These are phyloP conservation scores for Solanum ossicruentum DNA, from an alignment of 257 asterid species.

Conservation along the genomic window DNA sequence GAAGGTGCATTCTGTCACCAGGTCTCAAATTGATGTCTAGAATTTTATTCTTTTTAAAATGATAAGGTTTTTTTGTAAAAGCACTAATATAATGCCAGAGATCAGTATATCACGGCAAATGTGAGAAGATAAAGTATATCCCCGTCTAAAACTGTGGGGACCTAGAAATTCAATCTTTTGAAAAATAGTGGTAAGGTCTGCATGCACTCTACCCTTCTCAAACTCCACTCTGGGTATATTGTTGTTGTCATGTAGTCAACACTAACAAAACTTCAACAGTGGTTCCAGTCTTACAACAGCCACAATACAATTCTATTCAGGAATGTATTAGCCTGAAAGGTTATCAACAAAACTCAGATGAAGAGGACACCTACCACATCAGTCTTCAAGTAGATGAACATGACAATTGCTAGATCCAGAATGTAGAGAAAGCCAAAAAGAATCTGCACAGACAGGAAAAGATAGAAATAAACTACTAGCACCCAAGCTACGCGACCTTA, in stretches of 20 bases:
- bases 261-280: neutral
- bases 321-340: neutral
- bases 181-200: neutral
- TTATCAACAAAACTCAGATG: neutral
- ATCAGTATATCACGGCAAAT: neutral
- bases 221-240: neutral
- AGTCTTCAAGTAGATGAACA: constrained; percentile 69
- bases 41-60: neutral
- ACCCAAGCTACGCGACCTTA: neutral
- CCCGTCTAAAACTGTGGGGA: neutral
- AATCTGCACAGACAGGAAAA: constrained; percentile 44
- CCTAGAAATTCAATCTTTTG: neutral
- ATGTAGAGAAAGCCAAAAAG: constrained; percentile 71
- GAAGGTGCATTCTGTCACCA: neutral
- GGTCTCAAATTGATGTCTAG: neutral
- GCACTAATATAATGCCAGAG: neutral
- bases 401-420: constrained; percentile 67
- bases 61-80: neutral
- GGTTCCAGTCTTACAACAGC: neutral
- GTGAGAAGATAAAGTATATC: neutral
- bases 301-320: neutral
- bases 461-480: neutral
- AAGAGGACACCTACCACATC: constrained; percentile 45
- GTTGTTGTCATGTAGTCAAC: neutral
- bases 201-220: neutral